These are phyloP conservation scores for Geotrichum siamense DNA, from an alignment of 1,139 yeast genomes.

Conservation along the genomic window DNA sequence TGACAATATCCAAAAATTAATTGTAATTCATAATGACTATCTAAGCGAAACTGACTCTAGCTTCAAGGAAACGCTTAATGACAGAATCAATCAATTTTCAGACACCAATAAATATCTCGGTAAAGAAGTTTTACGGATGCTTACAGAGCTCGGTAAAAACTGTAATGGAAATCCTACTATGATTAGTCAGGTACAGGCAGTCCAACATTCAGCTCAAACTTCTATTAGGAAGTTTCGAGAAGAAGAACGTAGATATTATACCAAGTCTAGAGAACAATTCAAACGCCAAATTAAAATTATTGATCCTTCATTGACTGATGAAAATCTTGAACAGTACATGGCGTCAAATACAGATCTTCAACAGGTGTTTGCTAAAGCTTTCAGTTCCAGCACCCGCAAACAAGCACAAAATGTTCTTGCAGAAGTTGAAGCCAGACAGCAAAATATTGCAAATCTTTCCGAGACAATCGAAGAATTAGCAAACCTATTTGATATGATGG, in stretches of 20 bases:
- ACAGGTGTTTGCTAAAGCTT: conserved; percentile 87
- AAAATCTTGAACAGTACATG: conserved; percentile 54
- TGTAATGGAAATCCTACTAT: conserved; percentile 68
- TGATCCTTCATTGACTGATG: conserved; percentile 86
- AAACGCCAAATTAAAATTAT: conserved; percentile 80
- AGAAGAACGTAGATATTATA: conserved; percentile 79
- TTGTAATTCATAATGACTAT: conserved; percentile 71
- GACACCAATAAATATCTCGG: conserved; percentile 77
- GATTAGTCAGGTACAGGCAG: conserved; percentile 83
- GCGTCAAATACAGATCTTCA: conserved; percentile 10
- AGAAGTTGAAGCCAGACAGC: conserved; percentile 94
- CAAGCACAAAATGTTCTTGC: conserved; percentile 92
- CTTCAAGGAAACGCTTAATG: conserved; percentile 65
- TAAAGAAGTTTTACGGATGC: conserved; percentile 61
- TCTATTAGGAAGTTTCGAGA: conserved; percentile 81
- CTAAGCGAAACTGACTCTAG: conserved; percentile 64
- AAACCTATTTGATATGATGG: conserved; percentile 93
- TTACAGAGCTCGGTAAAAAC: conserved; percentile 67
- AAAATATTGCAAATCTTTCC: conserved; percentile 90
- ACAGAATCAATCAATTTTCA: conserved; percentile 71
- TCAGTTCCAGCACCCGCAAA: conserved; percentile 89
- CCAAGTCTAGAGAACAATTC: conserved; percentile 78
- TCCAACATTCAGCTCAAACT: conserved; percentile 76
- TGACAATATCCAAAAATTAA: conserved; percentile 66
- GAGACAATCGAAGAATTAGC: conserved; percentile 94